phyloP scores from a whole-genome alignment of 176 grass and related monocot species.

The bread wheat (Triticum aestivum) region DNA sequence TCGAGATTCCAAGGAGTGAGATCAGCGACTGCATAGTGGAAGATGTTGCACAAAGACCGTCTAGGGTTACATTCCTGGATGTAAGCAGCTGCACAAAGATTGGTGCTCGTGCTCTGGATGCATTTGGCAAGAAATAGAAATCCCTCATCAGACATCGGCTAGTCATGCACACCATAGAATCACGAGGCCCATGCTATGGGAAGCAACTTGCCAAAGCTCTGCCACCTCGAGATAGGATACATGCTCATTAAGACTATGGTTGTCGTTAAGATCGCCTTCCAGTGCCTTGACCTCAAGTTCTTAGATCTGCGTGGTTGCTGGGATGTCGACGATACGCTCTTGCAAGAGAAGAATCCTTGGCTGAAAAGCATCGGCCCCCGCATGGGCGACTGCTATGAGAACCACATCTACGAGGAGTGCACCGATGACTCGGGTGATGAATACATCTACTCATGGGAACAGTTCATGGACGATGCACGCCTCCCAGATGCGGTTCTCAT shows the following conservation, averaged over 20 bases:
- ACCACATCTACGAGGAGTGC: conserved; percentile 72
- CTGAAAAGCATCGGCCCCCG: conserved; percentile 57
- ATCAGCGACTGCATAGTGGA: conserved; percentile 77
- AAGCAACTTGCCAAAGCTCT: conserved; percentile 67
- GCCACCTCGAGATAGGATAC: conserved; percentile 75
- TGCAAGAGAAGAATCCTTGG: conserved; percentile 46
- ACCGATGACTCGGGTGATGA: conserved; percentile 61
- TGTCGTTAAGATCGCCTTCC: conserved; percentile 1
- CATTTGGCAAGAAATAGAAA: conserved; percentile 75
- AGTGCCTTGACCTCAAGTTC: conserved; percentile 56
- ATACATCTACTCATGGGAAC: neutral
- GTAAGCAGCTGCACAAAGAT: conserved; percentile 83
- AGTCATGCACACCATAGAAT: conserved; percentile 70
- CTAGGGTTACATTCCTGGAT: conserved; percentile 70
- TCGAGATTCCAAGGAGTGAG: conserved; percentile 83
- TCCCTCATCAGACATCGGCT: conserved; percentile 50
- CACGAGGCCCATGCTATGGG: conserved; percentile 81
- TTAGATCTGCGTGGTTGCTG: conserved; percentile 80
- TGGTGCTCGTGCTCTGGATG: conserved; percentile 56
- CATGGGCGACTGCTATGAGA: conserved; percentile 74
- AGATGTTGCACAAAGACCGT: conserved; percentile 50
- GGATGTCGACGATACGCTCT: conserved; percentile 58
- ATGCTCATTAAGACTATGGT: conserved; percentile 54
- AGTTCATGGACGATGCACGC: no score
- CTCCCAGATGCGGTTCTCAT: no score